These are phyloP conservation scores for Apophysomyces ossiformis DNA, from an alignment of 371 early-diverging fungal species.

Conservation along the genomic window DNA sequence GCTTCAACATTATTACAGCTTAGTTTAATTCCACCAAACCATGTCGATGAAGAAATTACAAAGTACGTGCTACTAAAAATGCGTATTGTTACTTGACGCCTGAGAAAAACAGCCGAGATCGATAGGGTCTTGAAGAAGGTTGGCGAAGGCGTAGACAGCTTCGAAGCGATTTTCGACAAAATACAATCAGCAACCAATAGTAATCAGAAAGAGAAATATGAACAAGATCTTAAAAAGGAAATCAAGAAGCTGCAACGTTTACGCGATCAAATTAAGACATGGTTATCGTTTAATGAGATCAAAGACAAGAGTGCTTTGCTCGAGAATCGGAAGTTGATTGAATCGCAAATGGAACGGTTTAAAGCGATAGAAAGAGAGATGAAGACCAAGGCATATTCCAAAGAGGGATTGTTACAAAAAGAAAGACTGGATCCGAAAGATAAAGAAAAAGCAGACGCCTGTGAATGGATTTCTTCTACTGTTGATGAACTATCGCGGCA, in stretches of 20 bases:
- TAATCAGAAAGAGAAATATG: conserved; percentile 95
- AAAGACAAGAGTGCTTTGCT: conserved; percentile 92
- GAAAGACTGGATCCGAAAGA: conserved; percentile 92
- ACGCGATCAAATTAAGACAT: conserved; percentile 97
- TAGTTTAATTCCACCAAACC: conserved; percentile 10
- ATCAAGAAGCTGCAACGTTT: conserved; percentile 96
- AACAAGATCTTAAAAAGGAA: conserved; percentile 96
- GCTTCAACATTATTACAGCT: neutral
- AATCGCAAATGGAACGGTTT: conserved; percentile 98
- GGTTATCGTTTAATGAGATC: conserved; percentile 91
- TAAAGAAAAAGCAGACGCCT: conserved; percentile 82
- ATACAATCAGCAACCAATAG: conserved; percentile 78
- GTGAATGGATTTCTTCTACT: conserved; percentile 80
- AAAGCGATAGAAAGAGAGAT: conserved; percentile 97
- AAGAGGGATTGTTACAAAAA: conserved; percentile 87
- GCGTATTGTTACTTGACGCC: conserved; percentile 11
- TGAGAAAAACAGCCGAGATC: conserved; percentile 75
- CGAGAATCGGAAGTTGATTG: conserved; percentile 92
- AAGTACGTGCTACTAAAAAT: conserved; percentile 27
- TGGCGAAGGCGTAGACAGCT: conserved; percentile 92
- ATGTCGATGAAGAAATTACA: conserved; percentile 49
- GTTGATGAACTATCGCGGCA: conserved; percentile 87
- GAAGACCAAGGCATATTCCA: conserved; percentile 97
- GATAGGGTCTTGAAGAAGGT: conserved; percentile 95
- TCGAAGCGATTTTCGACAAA: conserved; percentile 91